These are phyloP conservation scores for Ilex aquifolium DNA, from an alignment of 257 asterid species.

Conservation along the genomic window DNA sequence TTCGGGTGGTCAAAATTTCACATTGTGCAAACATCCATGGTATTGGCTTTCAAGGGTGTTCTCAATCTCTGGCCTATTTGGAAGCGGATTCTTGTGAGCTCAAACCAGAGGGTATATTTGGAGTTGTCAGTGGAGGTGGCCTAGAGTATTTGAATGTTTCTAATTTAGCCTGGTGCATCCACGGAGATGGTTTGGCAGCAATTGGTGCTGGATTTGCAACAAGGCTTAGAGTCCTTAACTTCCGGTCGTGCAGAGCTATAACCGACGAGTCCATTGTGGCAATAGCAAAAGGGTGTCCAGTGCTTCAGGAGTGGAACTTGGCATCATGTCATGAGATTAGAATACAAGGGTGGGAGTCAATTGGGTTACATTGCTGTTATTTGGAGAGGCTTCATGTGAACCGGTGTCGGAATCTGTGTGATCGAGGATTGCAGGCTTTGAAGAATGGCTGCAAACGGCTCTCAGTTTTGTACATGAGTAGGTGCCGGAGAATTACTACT, in stretches of 20 bases:
- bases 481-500: slow-evolving; percentile 30
- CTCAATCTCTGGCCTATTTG: slow-evolving; percentile 35
- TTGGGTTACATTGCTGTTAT: slow-evolving; percentile 37
- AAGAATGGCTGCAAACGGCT: slow-evolving; percentile 53
- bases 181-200: slow-evolving; percentile 35
- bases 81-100: slow-evolving; percentile 69
- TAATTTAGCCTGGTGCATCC: slow-evolving; percentile 40
- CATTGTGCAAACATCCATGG: slow-evolving; percentile 49
- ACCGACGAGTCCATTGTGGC: slow-evolving; percentile 36
- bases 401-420: slow-evolving; percentile 51
- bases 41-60: slow-evolving; percentile 56
- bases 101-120: slow-evolving; percentile 47
- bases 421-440: slow-evolving; percentile 49
- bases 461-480: slow-evolving; percentile 29
- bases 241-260: slow-evolving; percentile 50
- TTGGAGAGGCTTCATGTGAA: slow-evolving; percentile 63
- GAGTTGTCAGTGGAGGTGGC: slow-evolving; percentile 66
- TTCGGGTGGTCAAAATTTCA: slow-evolving; percentile 49
- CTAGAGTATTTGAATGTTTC: slow-evolving; percentile 54
- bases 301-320: slow-evolving; percentile 65
- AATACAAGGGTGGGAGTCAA: slow-evolving; percentile 44
- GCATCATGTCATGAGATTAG: slow-evolving; percentile 54
- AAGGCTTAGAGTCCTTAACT: slow-evolving; percentile 47
- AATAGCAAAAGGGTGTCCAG: slow-evolving; percentile 51
- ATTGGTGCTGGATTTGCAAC: slow-evolving; percentile 31